phyloP scores from a whole-genome alignment of 495 filamentous ascomycete species.

The Talaromyces ruber region DNA sequence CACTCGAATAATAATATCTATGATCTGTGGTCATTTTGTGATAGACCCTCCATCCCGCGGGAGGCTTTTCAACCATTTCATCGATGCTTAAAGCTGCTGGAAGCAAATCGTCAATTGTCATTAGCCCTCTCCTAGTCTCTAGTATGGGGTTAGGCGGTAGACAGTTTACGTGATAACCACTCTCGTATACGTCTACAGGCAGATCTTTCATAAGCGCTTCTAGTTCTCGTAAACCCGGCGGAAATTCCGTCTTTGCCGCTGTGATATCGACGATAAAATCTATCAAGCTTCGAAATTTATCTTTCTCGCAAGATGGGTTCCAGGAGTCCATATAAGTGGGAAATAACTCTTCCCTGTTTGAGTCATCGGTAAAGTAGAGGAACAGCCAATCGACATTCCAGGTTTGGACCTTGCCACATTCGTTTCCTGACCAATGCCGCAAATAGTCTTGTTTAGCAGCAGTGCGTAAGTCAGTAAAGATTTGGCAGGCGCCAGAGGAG shows the following conservation, averaged over 20 bases:
- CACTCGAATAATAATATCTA: background rate
- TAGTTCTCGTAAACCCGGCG: background rate
- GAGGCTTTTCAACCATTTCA: background rate
- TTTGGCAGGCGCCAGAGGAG: background rate
- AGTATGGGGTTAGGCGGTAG: background rate
- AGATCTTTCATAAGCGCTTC: background rate
- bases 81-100: background rate
- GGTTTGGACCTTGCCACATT: background rate
- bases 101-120: too few relatives aligned
- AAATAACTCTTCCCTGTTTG: background rate
- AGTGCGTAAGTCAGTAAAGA: background rate
- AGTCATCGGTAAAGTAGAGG: background rate
- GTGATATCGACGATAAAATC: background rate
- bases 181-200: background rate
- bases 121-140: too few relatives aligned
- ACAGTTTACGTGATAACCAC: background rate
- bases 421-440: background rate
- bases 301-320: background rate
- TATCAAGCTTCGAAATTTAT: background rate
- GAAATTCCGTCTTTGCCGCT: background rate
- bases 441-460: background rate
- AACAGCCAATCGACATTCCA: background rate
- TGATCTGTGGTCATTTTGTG: background rate
- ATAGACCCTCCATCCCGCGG: background rate
- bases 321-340: background rate